Percentiles rank a stretch among this genome's conserved stretches.
These are phyloP conservation scores for Flagelloscypha sp. DNA, from an alignment of 768 basidiomycete species.

Conservation along the genomic window DNA sequence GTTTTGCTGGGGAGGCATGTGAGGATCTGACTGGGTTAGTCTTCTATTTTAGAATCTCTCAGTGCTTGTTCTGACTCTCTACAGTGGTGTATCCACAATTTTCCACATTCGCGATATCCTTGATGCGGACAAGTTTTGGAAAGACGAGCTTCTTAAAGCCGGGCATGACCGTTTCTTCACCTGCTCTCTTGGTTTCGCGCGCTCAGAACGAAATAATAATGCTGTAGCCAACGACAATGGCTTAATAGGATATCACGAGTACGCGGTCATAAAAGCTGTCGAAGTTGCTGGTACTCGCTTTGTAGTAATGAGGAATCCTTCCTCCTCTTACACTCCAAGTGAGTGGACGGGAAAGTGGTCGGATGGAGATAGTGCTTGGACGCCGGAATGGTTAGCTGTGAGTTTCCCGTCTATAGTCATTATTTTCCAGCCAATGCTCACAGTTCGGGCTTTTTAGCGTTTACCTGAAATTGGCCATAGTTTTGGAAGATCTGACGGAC, in stretches of 20 bases:
- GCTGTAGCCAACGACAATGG: conserved; percentile 24
- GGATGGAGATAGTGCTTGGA: conserved; percentile 54
- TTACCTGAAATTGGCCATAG: conserved; percentile 34
- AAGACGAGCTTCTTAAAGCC: conserved; percentile 40
- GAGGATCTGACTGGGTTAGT: conserved; percentile 52
- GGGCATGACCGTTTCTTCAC: conserved; percentile 47
- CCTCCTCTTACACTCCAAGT: conserved; percentile 33
- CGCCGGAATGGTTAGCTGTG: conserved; percentile 36
- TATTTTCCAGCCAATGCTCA: no score
- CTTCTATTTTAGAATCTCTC: background rate
- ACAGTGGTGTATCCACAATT: no score
- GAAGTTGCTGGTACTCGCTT: conserved; percentile 39
- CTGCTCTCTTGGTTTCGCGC: conserved; percentile 35
- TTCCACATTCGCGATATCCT: conserved; percentile 33
- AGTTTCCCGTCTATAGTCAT: no score
- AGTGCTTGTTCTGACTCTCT: no score
- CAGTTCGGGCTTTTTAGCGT: no score
- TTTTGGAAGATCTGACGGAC: conserved; percentile 42
- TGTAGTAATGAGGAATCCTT: conserved; percentile 30
- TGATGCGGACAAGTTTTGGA: conserved; percentile 43
- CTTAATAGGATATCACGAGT: conserved; percentile 35
- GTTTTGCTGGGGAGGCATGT: conserved; percentile 31
- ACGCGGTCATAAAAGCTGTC: conserved; percentile 38
- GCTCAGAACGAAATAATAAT: conserved; percentile 18
- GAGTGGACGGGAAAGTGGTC: conserved; percentile 46